These are phyloP conservation scores for Aspergillus homomorphus DNA, from an alignment of 495 filamentous ascomycete genomes.

Conservation along the genomic window DNA sequence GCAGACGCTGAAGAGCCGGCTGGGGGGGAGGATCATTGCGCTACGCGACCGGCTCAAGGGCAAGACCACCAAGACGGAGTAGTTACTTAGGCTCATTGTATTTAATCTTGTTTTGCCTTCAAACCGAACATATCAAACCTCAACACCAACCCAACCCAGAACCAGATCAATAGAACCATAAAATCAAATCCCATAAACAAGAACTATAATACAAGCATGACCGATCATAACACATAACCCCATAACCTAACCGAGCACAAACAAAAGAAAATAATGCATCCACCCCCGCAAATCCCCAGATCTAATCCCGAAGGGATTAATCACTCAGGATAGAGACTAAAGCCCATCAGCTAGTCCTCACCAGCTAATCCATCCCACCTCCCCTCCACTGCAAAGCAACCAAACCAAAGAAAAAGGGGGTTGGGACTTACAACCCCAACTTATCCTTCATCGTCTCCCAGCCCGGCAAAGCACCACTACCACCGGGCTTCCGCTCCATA, in stretches of 20 bases:
- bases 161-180: too few species aligned
- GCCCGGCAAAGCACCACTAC: constrained; percentile 32
- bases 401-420: constrained; percentile 3
- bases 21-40: constrained; percentile 37
- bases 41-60: constrained; percentile 37
- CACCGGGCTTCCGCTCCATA: constrained; percentile 33
- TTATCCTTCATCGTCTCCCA: constrained; percentile 27
- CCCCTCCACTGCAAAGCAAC: too few species aligned
- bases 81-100: constrained; percentile 7
- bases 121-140: too few species aligned
- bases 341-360: background rate
- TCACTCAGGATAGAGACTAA: constrained; percentile 7
- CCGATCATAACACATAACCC: too few species aligned
- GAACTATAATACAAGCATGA: background rate
- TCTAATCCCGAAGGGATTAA: background rate
- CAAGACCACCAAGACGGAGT: constrained; percentile 45
- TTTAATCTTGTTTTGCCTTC: too few species aligned
- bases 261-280: background rate
- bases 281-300: background rate
- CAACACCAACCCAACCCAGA: too few species aligned
- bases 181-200: too few species aligned
- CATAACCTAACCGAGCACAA: background rate
- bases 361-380: background rate
- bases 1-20: constrained; percentile 41
- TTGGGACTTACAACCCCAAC: constrained; percentile 27